A percentile compares a stretch with the other conserved stretches of the same genome.
Conservation (phyloP, 345 rosid genomes). For the Lepidium aucheri region DNA sequence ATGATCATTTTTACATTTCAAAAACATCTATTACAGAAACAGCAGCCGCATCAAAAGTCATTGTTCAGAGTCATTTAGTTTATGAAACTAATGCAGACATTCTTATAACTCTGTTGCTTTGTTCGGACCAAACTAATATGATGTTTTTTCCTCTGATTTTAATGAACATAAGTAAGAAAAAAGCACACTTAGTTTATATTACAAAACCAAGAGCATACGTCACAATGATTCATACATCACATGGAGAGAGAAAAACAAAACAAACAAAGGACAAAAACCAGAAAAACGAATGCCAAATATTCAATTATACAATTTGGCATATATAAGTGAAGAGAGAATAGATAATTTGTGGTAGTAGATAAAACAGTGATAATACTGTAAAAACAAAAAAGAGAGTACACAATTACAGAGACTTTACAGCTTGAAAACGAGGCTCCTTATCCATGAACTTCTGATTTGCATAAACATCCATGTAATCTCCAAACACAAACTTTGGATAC, state of each 20-base stretch:
- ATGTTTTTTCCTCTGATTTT: neutral
- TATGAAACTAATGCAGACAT: neutral
- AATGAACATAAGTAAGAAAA: neutral
- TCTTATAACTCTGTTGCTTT: neutral
- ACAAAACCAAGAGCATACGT: conserved; percentile 3
- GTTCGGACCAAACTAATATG: neutral
- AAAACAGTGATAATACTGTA: conserved; percentile 15
- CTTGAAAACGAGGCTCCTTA: conserved; percentile 83
- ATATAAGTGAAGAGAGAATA: neutral
- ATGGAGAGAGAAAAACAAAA: neutral
- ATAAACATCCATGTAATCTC: conserved; percentile 88
- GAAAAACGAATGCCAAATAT: conserved; percentile 4
- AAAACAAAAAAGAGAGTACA: neutral
- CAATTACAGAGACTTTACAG: conserved; percentile 43
- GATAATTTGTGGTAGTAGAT: neutral
- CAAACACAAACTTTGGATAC: conserved; percentile 78
- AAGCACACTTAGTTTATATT: neutral
- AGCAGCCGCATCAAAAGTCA: neutral
- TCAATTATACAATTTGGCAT: conserved; percentile 11
- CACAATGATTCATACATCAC: conserved; percentile 18
- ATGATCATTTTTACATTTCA: neutral
- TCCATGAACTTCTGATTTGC: conserved; percentile 80
- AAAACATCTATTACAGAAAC: neutral
- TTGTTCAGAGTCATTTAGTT: neutral
- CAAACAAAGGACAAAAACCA: neutral